A percentile compares a stretch with the other conserved stretches of the same genome.
phyloP scores from a whole-genome alignment of 306 rosid genomes.

The Oxytropis ochrocephala region DNA sequence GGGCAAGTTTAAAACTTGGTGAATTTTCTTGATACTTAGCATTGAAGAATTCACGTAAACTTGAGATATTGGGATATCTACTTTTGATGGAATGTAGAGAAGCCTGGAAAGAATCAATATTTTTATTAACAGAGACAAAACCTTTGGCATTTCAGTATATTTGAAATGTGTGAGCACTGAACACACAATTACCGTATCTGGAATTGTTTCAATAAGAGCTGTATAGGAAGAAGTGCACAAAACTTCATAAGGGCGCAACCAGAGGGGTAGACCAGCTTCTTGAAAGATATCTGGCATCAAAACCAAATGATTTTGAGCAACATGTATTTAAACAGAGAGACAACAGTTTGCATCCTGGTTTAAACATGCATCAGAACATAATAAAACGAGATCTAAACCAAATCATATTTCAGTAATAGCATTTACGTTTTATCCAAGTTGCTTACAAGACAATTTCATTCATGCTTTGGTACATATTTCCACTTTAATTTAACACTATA shows the following conservation, averaged over 20 bases:
- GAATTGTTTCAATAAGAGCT: constrained; percentile 95
- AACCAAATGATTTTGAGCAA: constrained; percentile 33
- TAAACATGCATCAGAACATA: constrained; percentile 13
- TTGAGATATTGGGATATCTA: constrained; percentile 70
- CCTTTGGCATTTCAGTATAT: constrained; percentile 16
- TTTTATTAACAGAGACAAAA: not conserved
- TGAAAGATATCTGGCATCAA: constrained; percentile 86
- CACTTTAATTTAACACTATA: not conserved
- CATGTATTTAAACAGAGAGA: constrained; percentile 17
- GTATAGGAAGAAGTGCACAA: constrained; percentile 93
- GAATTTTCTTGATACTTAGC: constrained; percentile 91
- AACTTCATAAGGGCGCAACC: constrained; percentile 98
- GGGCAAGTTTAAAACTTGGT: constrained; percentile 97
- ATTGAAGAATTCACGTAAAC: constrained; percentile 85
- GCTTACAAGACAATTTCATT: constrained; percentile 1
- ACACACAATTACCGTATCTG: constrained; percentile 74
- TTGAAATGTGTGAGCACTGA: constrained; percentile 10
- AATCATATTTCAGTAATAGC: not conserved
- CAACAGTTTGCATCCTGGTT: constrained; percentile 11
- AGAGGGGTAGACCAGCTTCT: constrained; percentile 99
- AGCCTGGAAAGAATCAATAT: constrained; percentile 54
- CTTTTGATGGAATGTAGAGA: constrained; percentile 96
- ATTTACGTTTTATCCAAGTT: not conserved
- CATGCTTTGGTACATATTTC: not conserved
- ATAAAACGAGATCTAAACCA: not conserved